These are phyloP conservation scores for Saccharomycopsis sp. DNA, from an alignment of 805 yeast species.

Conservation along the genomic window DNA sequence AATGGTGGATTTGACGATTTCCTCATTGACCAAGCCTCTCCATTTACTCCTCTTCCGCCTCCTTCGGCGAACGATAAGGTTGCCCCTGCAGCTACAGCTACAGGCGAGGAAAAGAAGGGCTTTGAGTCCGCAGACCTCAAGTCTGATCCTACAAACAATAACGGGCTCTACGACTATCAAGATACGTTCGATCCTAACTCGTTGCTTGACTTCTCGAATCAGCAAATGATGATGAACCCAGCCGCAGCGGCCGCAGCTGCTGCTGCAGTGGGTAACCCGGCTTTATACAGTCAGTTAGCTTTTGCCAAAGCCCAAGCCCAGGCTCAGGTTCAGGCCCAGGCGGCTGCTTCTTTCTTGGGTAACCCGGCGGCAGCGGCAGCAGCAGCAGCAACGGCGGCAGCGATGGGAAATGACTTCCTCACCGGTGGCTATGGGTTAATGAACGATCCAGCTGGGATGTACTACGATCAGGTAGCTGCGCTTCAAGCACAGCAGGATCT, in stretches of 20 bases:
- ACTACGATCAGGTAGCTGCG: slow-evolving; percentile 2
- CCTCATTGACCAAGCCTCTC: slow-evolving; percentile 45
- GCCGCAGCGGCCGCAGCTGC: slow-evolving; percentile 12
- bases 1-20: slow-evolving; percentile 36
- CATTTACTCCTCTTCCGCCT: slow-evolving; percentile 30
- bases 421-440: background rate
- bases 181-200: slow-evolving; percentile 20
- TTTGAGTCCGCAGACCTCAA: slow-evolving; percentile 1
- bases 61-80: background rate
- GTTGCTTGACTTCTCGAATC: slow-evolving; percentile 24
- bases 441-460: slow-evolving; percentile 4
- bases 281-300: slow-evolving; percentile 3
- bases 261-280: slow-evolving; percentile 3
- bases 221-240: background rate
- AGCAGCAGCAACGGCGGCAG: background rate
- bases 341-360: slow-evolving; percentile 1
- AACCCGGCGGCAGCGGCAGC: background rate
- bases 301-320: slow-evolving; percentile 1
- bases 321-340: background rate
- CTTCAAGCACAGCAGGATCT: slow-evolving; percentile 3
- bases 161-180: background rate
- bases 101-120: background rate
- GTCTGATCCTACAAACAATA: slow-evolving; percentile 25
- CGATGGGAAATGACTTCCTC: background rate
- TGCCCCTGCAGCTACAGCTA: background rate